Conservation (phyloP, 2,329 filamentous ascomycete genomes). For the Blumeria graminis region DNA sequence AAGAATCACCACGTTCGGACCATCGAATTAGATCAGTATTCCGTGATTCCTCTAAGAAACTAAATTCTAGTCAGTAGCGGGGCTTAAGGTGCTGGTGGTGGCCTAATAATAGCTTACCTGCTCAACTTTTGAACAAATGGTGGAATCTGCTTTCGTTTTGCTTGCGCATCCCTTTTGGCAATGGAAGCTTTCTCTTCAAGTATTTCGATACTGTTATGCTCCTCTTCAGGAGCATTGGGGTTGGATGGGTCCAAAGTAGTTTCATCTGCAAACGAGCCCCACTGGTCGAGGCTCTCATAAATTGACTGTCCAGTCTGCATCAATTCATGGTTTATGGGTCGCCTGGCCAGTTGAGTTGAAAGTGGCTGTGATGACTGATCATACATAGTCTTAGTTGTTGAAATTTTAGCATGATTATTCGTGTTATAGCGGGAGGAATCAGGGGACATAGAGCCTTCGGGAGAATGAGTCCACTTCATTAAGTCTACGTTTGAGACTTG, state of each 20-base stretch:
- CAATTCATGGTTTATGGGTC: conserved; percentile 10
- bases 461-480: conserved; percentile 24
- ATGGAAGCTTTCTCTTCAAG: conserved; percentile 57
- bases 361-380: conserved; percentile 9
- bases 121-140: conserved; percentile 95
- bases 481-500: conserved; percentile 27
- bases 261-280: conserved; percentile 19
- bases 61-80: conserved; percentile 17
- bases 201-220: conserved; percentile 51
- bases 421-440: conserved; percentile 13
- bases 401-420: conserved; percentile 8
- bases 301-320: conserved; percentile 9
- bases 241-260: conserved; percentile 8
- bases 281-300: conserved; percentile 14
- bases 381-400: conserved; percentile 9
- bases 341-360: conserved; percentile 14
- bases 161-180: conserved; percentile 68
- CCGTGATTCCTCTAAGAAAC: conserved; percentile 79
- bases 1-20: conserved; percentile 91
- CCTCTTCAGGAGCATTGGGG: conserved; percentile 19
- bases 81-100: neutral
- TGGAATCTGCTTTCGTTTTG: conserved; percentile 84
- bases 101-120: conserved; percentile 39
- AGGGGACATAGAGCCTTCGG: conserved; percentile 15
- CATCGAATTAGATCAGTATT: conserved; percentile 90